Conservation (phyloP, 148 eudicot species). For the Rhododendron henanense region DNA sequence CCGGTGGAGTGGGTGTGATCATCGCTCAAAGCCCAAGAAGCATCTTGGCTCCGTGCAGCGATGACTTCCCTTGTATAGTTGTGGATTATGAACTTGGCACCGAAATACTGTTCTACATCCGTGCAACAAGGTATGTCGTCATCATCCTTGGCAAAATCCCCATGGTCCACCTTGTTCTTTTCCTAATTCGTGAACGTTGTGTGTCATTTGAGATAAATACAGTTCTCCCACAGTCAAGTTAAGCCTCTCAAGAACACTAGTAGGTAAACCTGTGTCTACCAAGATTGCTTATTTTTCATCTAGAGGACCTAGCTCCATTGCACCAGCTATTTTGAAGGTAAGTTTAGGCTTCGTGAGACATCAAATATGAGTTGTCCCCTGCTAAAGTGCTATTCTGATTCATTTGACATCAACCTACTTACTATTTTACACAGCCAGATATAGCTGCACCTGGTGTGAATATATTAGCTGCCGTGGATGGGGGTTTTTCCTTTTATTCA, state of each 20-base stretch:
- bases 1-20: not conserved
- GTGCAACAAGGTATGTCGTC: not conserved
- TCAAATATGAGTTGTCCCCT: not conserved
- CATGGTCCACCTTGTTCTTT: not conserved
- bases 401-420: not conserved
- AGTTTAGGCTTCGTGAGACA: not conserved
- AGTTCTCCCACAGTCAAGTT: not conserved
- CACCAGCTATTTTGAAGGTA: not conserved
- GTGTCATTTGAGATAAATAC: not conserved
- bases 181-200: not conserved
- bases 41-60: not conserved
- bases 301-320: not conserved
- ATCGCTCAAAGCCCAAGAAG: not conserved
- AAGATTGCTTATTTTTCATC: not conserved
- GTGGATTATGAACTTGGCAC: constrained; percentile 3
- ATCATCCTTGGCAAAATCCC: not conserved
- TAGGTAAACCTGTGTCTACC: not conserved
- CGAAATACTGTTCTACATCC: not conserved
- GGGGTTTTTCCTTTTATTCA: not conserved
- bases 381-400: not conserved
- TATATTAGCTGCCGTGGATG: not conserved
- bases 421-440: not conserved
- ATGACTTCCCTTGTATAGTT: not conserved
- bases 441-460: not conserved
- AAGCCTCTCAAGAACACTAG: not conserved